These are phyloP conservation scores for Biscogniauxia marginata DNA, from an alignment of 2,329 filamentous ascomycete genomes.

Conservation along the genomic window DNA sequence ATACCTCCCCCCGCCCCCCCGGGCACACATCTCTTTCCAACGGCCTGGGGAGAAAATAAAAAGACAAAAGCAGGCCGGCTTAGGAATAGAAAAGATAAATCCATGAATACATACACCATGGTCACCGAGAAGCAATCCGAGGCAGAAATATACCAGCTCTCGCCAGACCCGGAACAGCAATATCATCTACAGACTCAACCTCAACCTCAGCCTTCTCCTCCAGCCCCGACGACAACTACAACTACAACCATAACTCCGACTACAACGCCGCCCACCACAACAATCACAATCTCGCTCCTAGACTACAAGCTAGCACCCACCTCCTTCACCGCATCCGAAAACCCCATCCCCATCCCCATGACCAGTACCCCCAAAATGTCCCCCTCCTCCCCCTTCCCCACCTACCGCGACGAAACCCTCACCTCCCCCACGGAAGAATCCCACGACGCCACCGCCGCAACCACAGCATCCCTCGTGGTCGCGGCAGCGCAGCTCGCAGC, in stretches of 20 bases:
- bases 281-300: neutral
- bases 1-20: no score
- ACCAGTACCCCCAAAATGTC: neutral
- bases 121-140: neutral
- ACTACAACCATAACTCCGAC: neutral
- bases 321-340: neutral
- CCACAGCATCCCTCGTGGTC: neutral
- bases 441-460: neutral
- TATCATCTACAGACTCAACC: no score
- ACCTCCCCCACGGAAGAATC: no score
- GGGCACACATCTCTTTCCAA: neutral
- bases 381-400: neutral
- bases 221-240: slow-evolving; percentile 8
- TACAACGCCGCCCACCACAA: neutral
- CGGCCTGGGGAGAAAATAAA: neutral
- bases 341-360: neutral
- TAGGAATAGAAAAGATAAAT: neutral
- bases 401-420: neutral
- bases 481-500: neutral
- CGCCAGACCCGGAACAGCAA: neutral
- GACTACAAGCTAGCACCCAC: neutral
- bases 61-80: neutral
- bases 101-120: neutral
- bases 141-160: neutral
- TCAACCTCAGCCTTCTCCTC: slow-evolving; percentile 1